Base-by-base conservation (phyloP, 2,329 filamentous ascomycete species). In the Penicillium digitatum region DNA sequence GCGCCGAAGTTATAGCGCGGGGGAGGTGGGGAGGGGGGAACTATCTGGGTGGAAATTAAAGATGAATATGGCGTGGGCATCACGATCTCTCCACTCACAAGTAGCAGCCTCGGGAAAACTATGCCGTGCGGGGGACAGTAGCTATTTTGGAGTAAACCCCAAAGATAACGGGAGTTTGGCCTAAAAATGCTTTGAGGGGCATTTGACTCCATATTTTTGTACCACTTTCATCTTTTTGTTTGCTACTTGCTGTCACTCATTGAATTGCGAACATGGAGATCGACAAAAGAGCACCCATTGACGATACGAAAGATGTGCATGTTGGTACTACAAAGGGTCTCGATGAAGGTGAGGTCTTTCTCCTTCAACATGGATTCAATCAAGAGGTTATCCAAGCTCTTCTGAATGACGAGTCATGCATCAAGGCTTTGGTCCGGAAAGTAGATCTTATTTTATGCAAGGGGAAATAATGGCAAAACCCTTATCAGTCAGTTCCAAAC, bases 371-470 rank as follows among this genome's bases (percentile, higher is more conserved):
- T 66, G 75, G 76, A 54, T 75, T 79, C 60, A 74, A 69, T 5
- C 66, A 72, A 11, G 68, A 73, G 12, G 72, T 77, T 32, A 63
- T 81, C 3, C 69, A 76, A 8, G 72, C 73, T 22, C 68, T 82
- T 14, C 68, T 82, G 4, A 64, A 72, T 35, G 79, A 83, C 57
- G 63, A 72, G 22, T 58, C 58, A 4, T 57, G 56, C 44, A 65
- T 58, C n/a, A 66, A 65, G 24, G 56, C 67, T 4, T 56, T 76
- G 12, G 68, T 72, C 3, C 61, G 75, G 16, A 79, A 78, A 52
- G 77, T 84, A 42, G 81, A 83, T 55, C 69, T 76, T 54, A 64
- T 76, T 0, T 61, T 84, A 9, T 76, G n/a, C n/a, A n/a, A n/a
- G n/a, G n/a, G n/a, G n/a, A n/a, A n/a, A n/a, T n/a, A n/a, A n/a